Conservation (phyloP, 306 rosid species). For the Cucumis hystrix region DNA sequence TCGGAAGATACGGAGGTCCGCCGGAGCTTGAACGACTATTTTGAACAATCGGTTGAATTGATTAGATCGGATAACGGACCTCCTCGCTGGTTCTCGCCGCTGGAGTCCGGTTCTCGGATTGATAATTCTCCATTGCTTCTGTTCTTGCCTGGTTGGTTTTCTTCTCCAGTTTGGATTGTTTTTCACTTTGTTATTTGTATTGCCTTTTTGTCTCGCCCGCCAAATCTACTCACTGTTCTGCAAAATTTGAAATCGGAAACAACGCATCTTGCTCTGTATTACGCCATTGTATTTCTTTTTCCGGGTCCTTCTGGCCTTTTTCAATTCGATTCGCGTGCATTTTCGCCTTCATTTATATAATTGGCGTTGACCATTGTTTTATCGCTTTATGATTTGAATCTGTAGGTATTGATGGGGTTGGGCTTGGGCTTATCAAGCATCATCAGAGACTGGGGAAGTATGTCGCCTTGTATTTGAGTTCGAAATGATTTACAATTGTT, state of each 20-base stretch:
- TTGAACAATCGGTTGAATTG: slow-evolving; percentile 33
- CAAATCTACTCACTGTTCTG: not conserved
- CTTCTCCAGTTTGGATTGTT: not conserved
- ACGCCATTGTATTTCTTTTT: not conserved
- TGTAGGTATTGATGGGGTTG: slow-evolving; percentile 73
- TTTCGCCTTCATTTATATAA: not conserved
- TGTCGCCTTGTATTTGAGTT: not conserved
- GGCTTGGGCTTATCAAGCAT: slow-evolving; percentile 68
- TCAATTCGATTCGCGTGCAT: not conserved
- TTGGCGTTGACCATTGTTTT: not conserved
- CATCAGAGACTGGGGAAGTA: slow-evolving; percentile 62
- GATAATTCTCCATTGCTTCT: slow-evolving; percentile 51
- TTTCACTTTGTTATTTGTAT: not conserved
- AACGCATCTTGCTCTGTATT: not conserved
- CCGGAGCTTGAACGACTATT: slow-evolving; percentile 24
- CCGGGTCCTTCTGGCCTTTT: not conserved
- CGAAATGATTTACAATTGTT: not conserved
- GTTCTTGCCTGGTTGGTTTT: slow-evolving; percentile 58
- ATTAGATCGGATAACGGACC: slow-evolving; percentile 47
- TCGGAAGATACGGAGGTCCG: slow-evolving; percentile 7
- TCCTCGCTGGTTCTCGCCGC: slow-evolving; percentile 87
- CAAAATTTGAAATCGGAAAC: not conserved
- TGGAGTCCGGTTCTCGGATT: slow-evolving; percentile 33
- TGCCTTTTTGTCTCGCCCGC: not conserved
- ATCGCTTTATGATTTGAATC: slow-evolving; percentile 1